Conservation (phyloP, 768 basidiomycete genomes). For the Lactifluus echinatus region DNA sequence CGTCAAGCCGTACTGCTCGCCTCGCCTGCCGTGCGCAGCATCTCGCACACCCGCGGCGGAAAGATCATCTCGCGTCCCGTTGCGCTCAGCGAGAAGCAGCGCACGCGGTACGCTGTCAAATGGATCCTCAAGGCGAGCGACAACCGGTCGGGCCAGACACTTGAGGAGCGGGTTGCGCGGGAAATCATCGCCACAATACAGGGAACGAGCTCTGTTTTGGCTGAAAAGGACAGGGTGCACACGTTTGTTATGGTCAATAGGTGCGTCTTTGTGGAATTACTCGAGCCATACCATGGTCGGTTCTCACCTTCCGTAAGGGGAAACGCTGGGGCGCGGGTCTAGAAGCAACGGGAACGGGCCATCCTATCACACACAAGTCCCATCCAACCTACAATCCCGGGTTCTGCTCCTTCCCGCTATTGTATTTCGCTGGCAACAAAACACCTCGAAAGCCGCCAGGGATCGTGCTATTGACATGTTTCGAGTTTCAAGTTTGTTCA, state of each 20-base stretch:
- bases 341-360: too few species aligned
- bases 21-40: conserved; percentile 60
- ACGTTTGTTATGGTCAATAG: conserved; percentile 68
- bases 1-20: conserved; percentile 59
- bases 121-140: conserved; percentile 65
- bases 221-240: conserved; percentile 55
- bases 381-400: not conserved
- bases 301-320: not conserved
- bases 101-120: conserved; percentile 56
- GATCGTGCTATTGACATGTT: not conserved
- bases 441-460: not conserved
- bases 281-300: not conserved
- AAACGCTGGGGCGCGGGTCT: conserved; percentile 16
- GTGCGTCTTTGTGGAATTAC: conserved; percentile 34
- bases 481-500: too few species aligned
- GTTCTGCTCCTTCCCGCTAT: not conserved
- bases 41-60: conserved; percentile 50
- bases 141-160: conserved; percentile 42
- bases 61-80: conserved; percentile 62
- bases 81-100: conserved; percentile 73
- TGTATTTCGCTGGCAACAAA: not conserved
- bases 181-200: conserved; percentile 70
- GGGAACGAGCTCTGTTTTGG: conserved; percentile 49
- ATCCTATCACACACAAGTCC: too few species aligned
- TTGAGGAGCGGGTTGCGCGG: conserved; percentile 66